A percentile compares a stretch with the other conserved stretches of the same genome.
phyloP scores from a whole-genome alignment of 106 monocot genomes.

The Narthecium ossifragum region DNA sequence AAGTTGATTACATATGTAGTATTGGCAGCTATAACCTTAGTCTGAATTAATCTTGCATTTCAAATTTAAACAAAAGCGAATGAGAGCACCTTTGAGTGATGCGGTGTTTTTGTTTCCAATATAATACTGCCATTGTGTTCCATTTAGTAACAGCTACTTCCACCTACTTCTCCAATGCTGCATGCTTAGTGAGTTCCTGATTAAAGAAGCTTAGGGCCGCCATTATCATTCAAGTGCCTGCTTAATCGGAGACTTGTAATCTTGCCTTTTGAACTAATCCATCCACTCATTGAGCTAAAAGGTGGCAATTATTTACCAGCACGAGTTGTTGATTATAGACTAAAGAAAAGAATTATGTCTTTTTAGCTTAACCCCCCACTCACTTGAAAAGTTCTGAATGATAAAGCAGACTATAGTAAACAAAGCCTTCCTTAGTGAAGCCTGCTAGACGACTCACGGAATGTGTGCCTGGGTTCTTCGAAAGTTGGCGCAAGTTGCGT shows the following conservation, averaged over 20 bases:
- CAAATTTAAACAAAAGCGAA: neutral
- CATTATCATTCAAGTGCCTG: neutral
- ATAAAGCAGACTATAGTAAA: neutral
- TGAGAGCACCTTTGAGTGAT: neutral
- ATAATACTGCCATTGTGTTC: neutral
- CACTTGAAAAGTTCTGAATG: neutral
- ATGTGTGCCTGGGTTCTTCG: neutral
- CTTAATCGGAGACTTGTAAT: neutral
- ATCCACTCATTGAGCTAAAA: constrained; percentile 33
- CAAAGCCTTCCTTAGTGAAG: neutral
- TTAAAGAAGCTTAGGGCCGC: neutral
- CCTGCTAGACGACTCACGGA: neutral
- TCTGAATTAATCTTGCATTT: neutral
- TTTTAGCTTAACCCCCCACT: constrained; percentile 27
- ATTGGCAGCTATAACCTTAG: neutral
- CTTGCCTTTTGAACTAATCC: constrained; percentile 23
- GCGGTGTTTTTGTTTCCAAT: neutral
- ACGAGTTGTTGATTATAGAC: constrained; percentile 4
- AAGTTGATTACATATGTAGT: neutral
- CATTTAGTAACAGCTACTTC: neutral
- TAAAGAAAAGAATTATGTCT: constrained; percentile 36
- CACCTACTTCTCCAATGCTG: constrained; percentile 5
- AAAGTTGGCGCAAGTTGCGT: neutral
- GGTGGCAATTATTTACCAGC: constrained; percentile 10
- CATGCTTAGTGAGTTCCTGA: too few relatives aligned